These are phyloP conservation scores for Rhododendron ferrugineum DNA, from an alignment of 148 eudicot species.

Conservation along the genomic window DNA sequence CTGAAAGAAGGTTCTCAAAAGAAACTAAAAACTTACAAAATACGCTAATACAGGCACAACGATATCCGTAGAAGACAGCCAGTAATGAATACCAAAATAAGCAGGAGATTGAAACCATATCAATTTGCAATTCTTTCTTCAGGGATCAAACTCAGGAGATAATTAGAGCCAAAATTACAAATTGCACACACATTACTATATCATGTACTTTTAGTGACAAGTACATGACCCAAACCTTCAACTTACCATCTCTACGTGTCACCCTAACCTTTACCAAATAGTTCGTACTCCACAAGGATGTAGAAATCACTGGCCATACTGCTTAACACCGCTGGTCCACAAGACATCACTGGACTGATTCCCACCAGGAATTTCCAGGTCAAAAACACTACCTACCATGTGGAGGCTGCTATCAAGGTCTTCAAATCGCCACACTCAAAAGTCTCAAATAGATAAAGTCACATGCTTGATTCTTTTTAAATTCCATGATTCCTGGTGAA, in stretches of 20 bases:
- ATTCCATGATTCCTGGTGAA: background rate
- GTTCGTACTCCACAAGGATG: background rate
- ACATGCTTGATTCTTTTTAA: background rate
- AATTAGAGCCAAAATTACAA: background rate
- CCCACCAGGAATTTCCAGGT: background rate
- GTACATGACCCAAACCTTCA: background rate
- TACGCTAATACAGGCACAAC: background rate
- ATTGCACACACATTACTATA: background rate
- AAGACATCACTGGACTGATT: background rate
- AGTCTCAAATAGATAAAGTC: background rate
- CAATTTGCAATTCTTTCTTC: background rate
- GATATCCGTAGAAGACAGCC: background rate
- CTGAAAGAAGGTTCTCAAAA: background rate
- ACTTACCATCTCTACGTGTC: background rate
- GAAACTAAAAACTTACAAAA: background rate
- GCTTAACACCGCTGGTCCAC: background rate
- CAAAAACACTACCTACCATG: background rate
- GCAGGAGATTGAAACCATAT: background rate
- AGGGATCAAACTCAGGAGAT: background rate
- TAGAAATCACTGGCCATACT: background rate
- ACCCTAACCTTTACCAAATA: background rate
- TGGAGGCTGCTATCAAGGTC: background rate
- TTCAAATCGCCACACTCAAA: background rate
- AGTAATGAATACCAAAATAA: background rate
- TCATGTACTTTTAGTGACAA: background rate